phyloP scores from a whole-genome alignment of 139 green algal genomes.

The Mesotaenium endlicherianum region DNA sequence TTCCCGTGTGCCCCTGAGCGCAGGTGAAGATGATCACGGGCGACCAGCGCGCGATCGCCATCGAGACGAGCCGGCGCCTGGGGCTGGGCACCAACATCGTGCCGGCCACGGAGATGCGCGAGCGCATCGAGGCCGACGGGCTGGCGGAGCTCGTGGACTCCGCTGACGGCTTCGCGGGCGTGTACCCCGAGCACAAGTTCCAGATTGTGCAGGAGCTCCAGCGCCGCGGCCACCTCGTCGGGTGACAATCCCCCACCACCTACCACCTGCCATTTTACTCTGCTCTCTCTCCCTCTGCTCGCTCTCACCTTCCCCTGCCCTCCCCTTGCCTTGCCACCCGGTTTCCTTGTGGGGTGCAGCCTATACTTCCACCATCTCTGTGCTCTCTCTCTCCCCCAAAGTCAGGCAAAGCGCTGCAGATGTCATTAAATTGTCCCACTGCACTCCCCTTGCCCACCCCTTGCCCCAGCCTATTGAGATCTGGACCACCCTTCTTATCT shows the following conservation, averaged over 20 bases:
- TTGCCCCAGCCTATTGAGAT: neutral
- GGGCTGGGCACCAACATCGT: conserved; percentile 80
- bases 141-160: conserved; percentile 5
- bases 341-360: neutral
- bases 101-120: conserved; percentile 60
- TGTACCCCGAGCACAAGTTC: conserved; percentile 14
- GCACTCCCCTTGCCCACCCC: too few species aligned
- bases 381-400: neutral
- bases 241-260: neutral
- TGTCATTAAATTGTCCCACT: too few species aligned
- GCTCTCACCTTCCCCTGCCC: neutral
- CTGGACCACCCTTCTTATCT: neutral
- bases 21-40: conserved; percentile 91
- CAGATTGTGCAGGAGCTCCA: neutral
- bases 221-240: neutral
- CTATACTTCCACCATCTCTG: neutral
- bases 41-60: conserved; percentile 82
- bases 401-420: too few species aligned
- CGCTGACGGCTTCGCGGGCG: conserved; percentile 33
- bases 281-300: neutral
- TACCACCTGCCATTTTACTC: neutral
- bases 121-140: neutral
- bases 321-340: neutral
- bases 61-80: conserved; percentile 76
- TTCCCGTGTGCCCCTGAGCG: conserved; percentile 64